phyloP scores from a whole-genome alignment of 345 rosid genomes.

The Cardamine resedifolia region DNA sequence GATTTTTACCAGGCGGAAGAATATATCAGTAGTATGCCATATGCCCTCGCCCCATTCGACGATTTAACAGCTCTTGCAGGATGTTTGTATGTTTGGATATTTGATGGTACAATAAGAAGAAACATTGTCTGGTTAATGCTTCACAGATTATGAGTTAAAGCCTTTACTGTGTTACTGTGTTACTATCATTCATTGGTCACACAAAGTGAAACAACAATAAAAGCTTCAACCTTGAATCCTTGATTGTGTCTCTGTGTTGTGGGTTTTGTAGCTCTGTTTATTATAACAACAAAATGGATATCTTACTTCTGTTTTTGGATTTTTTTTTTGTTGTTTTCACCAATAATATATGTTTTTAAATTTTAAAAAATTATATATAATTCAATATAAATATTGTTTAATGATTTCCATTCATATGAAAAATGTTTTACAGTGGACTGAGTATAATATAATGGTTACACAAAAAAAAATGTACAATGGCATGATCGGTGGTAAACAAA shows the following conservation, averaged over 20 bases:
- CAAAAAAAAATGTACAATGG: no score
- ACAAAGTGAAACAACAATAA: neutral
- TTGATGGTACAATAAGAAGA: slow-evolving; percentile 1
- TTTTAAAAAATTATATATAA: no score
- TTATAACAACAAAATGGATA: neutral
- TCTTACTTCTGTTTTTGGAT: no score
- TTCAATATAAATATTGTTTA: no score
- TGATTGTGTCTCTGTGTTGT: neutral
- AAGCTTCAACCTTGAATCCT: neutral
- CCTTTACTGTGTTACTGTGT: slow-evolving; percentile 12
- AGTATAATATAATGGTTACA: no score
- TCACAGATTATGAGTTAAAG: neutral
- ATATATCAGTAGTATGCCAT: neutral
- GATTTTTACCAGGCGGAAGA: neutral
- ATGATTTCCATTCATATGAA: no score
- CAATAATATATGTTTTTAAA: no score
- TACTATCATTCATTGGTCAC: neutral
- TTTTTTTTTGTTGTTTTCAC: no score
- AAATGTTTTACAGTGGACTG: no score
- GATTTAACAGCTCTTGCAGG: neutral
- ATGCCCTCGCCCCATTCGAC: neutral
- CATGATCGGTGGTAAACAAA: no score
- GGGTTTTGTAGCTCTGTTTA: neutral
- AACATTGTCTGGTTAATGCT: neutral
- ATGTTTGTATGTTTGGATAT: slow-evolving; percentile 6